Evolutionary conservation across 1,284 basidiomycete species (phyloP), one percentile per base, ranked within the genome.

Genomic region (Pseudozyma pruni): DNA sequence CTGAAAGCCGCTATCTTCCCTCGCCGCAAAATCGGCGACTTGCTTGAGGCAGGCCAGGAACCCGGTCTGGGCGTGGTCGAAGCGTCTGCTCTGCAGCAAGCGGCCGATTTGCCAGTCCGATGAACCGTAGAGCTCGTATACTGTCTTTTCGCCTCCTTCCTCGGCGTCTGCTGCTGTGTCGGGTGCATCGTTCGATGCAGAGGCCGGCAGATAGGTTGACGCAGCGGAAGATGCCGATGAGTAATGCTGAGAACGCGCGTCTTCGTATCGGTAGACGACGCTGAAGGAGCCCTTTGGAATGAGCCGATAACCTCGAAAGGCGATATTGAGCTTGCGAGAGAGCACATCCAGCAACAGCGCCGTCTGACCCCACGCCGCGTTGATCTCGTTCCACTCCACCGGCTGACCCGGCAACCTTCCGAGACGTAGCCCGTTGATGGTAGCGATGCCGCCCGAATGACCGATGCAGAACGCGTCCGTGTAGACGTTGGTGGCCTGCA

Each of bases 391-490:
- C 94, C 95, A 99, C 80, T 98, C 95, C 25, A 98, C 74, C 35
- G 91, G 74, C 0, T 78, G 58, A 40, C 50, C 60, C 20, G 91
- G 89, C 10, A 94, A 88, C 61, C 94, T 87, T 1, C 96, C 96
- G 14, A 98, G 84, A 22, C 96, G 87, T 14, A 98, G 86, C 1
- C 94, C 94, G 79, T 98, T 98, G 83, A 99, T 98, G 9, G 95
- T 98, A 0, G 93, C 95, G 76, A 78, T 98, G 90, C 16, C 78
- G 2, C 91, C 91, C 70, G 94, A 92, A 74, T 97, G 92, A 1
- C 94, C 94, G 69, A 99, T 98, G 76, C 93, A 95, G 82, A 99
- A 99, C 0, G 94, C 94, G 79, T 98, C 96, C 71, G 95, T 95
- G 84, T 97, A 98, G 25, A 98, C 96, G 81, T 98, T 98, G 4